Percentiles rank a stretch among this genome's conserved stretches.
Evolutionary conservation across 228 moss, liverwort and hornwort genomes (phyloP).

Genomic region (Sphagnum magellanicum): DNA sequence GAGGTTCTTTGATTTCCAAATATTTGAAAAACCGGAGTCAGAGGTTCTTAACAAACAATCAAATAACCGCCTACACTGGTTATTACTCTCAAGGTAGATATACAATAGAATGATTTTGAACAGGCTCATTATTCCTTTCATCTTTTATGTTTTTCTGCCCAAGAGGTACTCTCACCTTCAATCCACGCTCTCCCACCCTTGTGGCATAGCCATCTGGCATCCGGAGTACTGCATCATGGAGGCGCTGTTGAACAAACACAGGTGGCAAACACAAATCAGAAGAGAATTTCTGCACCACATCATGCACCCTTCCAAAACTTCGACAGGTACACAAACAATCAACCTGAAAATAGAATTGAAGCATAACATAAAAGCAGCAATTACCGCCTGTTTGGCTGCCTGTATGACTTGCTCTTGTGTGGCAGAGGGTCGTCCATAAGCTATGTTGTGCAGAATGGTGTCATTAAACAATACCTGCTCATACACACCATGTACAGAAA

Average conservation of each 20-base stretch:
- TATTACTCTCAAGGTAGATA: too few relatives aligned
- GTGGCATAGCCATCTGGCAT: constrained; percentile 94
- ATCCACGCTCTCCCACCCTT: constrained; percentile 87
- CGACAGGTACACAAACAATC: too few relatives aligned
- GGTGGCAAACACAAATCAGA: background rate
- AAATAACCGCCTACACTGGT: too few relatives aligned
- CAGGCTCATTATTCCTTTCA: too few relatives aligned
- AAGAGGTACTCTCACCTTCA: constrained; percentile 43
- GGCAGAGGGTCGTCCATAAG: constrained; percentile 84
- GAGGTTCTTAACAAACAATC: background rate
- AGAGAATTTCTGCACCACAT: too few relatives aligned
- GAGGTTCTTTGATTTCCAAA: too few relatives aligned
- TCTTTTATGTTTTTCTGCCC: too few relatives aligned
- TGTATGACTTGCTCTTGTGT: constrained; percentile 92
- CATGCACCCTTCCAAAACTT: too few relatives aligned
- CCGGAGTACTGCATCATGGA: constrained; percentile 86
- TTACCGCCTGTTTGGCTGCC: constrained; percentile 79
- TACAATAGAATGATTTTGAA: too few relatives aligned
- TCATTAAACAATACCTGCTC: constrained; percentile 91
- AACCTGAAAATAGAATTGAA: too few relatives aligned
- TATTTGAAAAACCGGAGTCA: too few relatives aligned
- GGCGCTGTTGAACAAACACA: constrained; percentile 44
- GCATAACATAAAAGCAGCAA: too few relatives aligned
- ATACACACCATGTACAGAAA: background rate
- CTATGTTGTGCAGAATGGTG: constrained; percentile 80